Evolutionary conservation across 1,284 basidiomycete genomes (phyloP), one percentile per base, ranked within the genome.

Genomic region (Malassezia sympodialis): DNA sequence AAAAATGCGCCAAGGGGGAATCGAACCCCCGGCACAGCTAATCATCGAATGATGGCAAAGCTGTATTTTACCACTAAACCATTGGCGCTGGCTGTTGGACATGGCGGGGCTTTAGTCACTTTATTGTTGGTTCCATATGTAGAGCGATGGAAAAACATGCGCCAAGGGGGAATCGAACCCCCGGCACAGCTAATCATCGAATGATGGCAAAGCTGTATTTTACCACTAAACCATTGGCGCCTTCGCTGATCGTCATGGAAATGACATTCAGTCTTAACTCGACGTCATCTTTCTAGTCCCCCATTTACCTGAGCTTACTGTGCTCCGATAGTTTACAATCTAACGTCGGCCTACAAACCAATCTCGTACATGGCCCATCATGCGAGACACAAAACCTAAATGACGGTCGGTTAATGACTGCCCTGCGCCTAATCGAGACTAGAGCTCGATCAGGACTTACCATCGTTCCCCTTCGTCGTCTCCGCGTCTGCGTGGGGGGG

Each of bases 31-130:
- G 52, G 52, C 52, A 53, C 52, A 53, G 52, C 52, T 53, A 53
- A 43, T 48, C 48, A 45, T 48, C 48, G 32, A 41, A 8, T 7
- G 43, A 53, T 53, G 52, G 52, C 52, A 53, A 53, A 53, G 52
- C 52, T 53, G 52, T 53, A 53, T 53, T 53, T 53, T 53, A 53
- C 52, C 52, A 53, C 52, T 53, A 53, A 53, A 53, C 52, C 52
- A 53, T 53, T 53, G 52, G 52, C 52, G 52, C 52, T 23, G 14
- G 2, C 32, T 5, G 24, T 43, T 34, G n/a, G 15, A 8, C 45
- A 11, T 1, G 3, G 21, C 19, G 10, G 10, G 2, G 8, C 4
- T n/a, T 37, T 37, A 30, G 24, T 17, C 17, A 37, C 19, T 15
- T 49, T 14, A 39, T 27, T 4, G 2, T 15, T 14, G 8, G 19